A percentile compares a stretch with the other conserved stretches of the same genome.
Evolutionary conservation across 129 eudicot species (phyloP).

Genomic region (Arctium lappa): DNA sequence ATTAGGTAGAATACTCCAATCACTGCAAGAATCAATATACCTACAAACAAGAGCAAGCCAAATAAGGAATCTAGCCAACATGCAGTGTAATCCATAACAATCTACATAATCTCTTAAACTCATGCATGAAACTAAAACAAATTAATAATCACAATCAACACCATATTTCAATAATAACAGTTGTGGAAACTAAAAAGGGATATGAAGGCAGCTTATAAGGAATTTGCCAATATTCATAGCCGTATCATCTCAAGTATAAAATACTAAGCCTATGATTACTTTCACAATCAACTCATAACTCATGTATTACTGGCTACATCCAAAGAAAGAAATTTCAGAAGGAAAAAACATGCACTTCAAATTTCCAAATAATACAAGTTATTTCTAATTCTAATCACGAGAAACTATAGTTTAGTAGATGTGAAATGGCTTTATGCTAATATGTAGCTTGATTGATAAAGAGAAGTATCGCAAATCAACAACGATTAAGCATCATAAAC

Average conservation of each 20-base stretch:
- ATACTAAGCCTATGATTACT: neutral
- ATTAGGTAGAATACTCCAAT: slow-evolving; percentile 51
- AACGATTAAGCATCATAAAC: no score
- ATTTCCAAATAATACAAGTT: neutral
- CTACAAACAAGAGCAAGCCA: slow-evolving; percentile 40
- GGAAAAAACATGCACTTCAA: neutral
- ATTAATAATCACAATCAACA: neutral
- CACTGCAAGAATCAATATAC: slow-evolving; percentile 64
- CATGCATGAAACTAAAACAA: neutral
- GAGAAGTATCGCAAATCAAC: neutral
- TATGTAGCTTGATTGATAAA: neutral
- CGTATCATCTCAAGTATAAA: neutral
- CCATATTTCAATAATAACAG: neutral
- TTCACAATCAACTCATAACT: neutral
- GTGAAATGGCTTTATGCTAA: neutral
- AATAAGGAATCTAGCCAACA: neutral
- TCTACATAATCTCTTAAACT: neutral
- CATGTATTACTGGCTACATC: neutral
- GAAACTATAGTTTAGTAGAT: neutral
- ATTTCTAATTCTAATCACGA: neutral
- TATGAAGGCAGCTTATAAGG: neutral
- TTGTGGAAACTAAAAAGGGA: neutral
- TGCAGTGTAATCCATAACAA: slow-evolving; percentile 7
- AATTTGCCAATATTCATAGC: neutral
- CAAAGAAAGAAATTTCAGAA: no score